Evolutionary conservation across 139 green algal species (phyloP), one percentile per base, ranked within the genome.

Genomic region (Pleodorina starrii): DNA sequence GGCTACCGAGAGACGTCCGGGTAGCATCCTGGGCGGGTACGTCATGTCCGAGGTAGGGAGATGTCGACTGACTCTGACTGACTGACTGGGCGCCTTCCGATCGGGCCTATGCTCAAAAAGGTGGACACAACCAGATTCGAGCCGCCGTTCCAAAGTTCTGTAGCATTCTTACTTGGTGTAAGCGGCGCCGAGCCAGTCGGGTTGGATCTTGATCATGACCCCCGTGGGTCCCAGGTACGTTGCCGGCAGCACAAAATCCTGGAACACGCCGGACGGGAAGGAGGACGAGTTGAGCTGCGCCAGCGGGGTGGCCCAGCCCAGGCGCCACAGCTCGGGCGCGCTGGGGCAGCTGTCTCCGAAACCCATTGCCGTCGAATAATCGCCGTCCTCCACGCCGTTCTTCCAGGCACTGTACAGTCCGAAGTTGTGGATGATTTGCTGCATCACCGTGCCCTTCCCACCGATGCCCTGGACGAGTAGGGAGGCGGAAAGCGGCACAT

Each of bases 371-470:
- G 63, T 73, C 16, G 63, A 73, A 38, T 36, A 73, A 73, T 73
- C 63, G 2, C 16, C 63, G 63, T 73, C 32, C 63, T 32, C 27
- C 21, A 73, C 63, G 63, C 63, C 63, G 21, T 73, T 23, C 63
- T 73, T 73, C 27, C 32, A 73, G 29, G 27, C 32, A 23, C 11
- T 32, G 2, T 38, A 73, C 6, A 73, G n/a, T 38, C 63, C 63
- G 32, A 73, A 86, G 42, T 86, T 86, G 27, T 74, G 54, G 6
- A 86, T 14, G 12, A 57, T 38, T 36, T 86, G 48, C 79, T 86
- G 79, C 79, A 75, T 59, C 38, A 75, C 38, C 0, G 54, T 73
- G 51, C 54, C 79, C 79, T 74, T 86, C 48, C 23, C 21, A 36
- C 74, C 74, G 6, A 54, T 43, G 27, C 54, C 79, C 79, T 75